Base-by-base conservation (phyloP, 768 basidiomycete species). In the Sistotremastrum suecicum region DNA sequence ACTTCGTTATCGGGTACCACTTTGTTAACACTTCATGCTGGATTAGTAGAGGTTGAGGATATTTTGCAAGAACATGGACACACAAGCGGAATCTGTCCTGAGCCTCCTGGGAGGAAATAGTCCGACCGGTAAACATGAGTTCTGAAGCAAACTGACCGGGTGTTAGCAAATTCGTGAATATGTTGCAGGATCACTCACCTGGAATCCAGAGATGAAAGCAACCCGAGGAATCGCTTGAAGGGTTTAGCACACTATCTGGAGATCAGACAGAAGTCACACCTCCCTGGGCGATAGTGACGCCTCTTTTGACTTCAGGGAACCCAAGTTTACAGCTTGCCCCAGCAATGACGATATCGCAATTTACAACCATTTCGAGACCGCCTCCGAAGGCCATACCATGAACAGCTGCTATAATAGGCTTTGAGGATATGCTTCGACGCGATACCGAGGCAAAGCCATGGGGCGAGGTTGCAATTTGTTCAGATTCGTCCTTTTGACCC, bases 391-490 rank as follows among this genome's bases (percentile, higher is more conserved):
- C 75, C 32, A 78, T 71, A n/a, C 85, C 85, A 48, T 77, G 74
- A 1, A 86, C 84, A 3, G 86, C 85, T 8, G 85, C 86, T 41
- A 88, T 80, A 43, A 86, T 74, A 5, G 83, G 83, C 56, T 88
- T 88, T 49, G 60, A 66, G 0, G 74, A 74, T 34, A 58, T 59
- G 37, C 67, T 69, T 3, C 86, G 71, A 29, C 81, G 73, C 1
- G 84, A 87, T 36, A 89, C 63, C 34, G 80, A 74, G 1, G 72
- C 86, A 58, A 88, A 87, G 4, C 85, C 83, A 49, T 80, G 61
- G 1, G 63, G 46, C 29, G 70, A 66, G 1, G 59, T 48, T 0
- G 63, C 60, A 7, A 69, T 44, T 28, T 51, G 44, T 51, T 72
- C 66, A 50, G 69, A 70, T 51, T 80, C 72, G 45, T 64, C 65